phyloP scores from a whole-genome alignment of 371 early-diverging fungal species.

The Homolaphlyctis polyrhiza region DNA sequence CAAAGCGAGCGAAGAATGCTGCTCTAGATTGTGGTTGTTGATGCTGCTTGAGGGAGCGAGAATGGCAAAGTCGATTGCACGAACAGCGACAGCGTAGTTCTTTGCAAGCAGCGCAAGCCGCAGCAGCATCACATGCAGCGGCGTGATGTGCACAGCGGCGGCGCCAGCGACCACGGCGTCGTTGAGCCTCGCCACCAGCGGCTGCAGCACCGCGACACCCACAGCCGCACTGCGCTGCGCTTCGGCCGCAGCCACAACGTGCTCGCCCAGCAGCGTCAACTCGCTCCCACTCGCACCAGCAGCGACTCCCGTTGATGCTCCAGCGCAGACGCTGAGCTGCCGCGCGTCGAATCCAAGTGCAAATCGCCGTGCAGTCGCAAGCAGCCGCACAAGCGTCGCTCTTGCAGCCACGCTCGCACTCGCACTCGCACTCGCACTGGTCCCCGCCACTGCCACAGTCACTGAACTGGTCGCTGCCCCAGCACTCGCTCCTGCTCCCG shows the following conservation, averaged over 20 bases:
- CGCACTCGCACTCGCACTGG: too few species aligned
- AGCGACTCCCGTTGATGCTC: too few species aligned
- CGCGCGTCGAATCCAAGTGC: slow-evolving; percentile 6
- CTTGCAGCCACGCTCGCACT: too few species aligned
- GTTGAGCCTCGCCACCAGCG: neutral
- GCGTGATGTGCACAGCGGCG: slow-evolving; percentile 35
- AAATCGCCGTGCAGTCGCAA: neutral
- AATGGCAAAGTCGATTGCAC: slow-evolving; percentile 54
- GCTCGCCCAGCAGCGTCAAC: slow-evolving; percentile 12
- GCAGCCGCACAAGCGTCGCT: too few species aligned
- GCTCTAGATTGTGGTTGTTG: too few species aligned
- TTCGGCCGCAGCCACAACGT: slow-evolving; percentile 4
- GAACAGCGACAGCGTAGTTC: slow-evolving; percentile 51
- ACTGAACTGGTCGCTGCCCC: too few species aligned
- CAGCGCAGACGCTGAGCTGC: slow-evolving; percentile 14
- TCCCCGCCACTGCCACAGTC: too few species aligned
- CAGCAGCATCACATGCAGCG: slow-evolving; percentile 52
- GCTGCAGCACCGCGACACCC: slow-evolving; percentile 7
- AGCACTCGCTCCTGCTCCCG: too few species aligned
- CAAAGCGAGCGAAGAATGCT: too few species aligned
- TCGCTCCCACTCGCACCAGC: too few species aligned
- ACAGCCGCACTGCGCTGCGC: neutral
- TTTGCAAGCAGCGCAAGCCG: slow-evolving; percentile 59
- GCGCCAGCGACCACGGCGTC: neutral
- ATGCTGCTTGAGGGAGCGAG: too few species aligned